A percentile compares a stretch with the other conserved stretches of the same genome.
These are phyloP conservation scores for Pelargonium citronellum DNA, from an alignment of 441 rosid genomes.

Conservation along the genomic window DNA sequence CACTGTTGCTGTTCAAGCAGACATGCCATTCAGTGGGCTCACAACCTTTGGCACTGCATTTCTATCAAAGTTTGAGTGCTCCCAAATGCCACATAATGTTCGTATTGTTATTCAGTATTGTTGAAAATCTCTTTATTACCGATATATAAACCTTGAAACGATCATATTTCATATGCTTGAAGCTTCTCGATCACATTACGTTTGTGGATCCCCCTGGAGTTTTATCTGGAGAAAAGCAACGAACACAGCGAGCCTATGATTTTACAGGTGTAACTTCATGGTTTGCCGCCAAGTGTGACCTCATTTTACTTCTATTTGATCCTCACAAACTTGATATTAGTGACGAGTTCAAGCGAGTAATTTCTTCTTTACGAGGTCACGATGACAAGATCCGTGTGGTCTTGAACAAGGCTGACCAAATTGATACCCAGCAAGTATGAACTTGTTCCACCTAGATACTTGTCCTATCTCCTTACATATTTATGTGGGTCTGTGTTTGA, in stretches of 20 bases:
- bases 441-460: constrained; percentile 9
- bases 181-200: constrained; percentile 86
- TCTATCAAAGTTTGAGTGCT: constrained; percentile 92
- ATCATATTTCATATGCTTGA: constrained; percentile 24
- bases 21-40: constrained; percentile 93
- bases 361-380: constrained; percentile 83
- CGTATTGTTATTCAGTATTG: constrained; percentile 23
- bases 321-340: constrained; percentile 94
- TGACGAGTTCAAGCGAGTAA: constrained; percentile 96
- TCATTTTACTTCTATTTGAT: constrained; percentile 87
- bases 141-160: constrained; percentile 21
- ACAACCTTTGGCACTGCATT: constrained; percentile 89
- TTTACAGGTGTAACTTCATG: constrained; percentile 92
- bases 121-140: constrained; percentile 2
- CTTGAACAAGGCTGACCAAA: constrained; percentile 90
- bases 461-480: constrained; percentile 10
- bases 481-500: not conserved
- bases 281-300: constrained; percentile 98
- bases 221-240: constrained; percentile 87
- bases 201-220: constrained; percentile 97
- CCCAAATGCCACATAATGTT: constrained; percentile 97
- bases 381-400: constrained; percentile 97
- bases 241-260: constrained; percentile 78
- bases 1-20: constrained; percentile 91
- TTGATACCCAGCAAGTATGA: constrained; percentile 82